A percentile compares a stretch with the other conserved stretches of the same genome.
Conservation (phyloP, 768 basidiomycete genomes). For the Kondoa subrosea region DNA sequence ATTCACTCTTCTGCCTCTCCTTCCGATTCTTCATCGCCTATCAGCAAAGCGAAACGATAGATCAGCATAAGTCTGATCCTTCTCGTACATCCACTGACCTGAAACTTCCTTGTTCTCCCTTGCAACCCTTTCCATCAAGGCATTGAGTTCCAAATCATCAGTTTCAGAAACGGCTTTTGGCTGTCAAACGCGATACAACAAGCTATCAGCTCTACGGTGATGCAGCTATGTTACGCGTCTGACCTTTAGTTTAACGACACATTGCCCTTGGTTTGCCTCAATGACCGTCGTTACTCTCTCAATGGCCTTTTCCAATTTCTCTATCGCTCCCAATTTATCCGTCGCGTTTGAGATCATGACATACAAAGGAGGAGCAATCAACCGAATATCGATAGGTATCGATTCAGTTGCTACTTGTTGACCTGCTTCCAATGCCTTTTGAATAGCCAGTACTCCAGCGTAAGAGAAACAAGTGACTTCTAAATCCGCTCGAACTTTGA, state of each 20-base stretch:
- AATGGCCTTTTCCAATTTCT: conserved; percentile 81
- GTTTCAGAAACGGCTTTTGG: conserved; percentile 96
- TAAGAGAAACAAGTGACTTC: conserved; percentile 93
- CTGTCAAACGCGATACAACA: conserved; percentile 34
- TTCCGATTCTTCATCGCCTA: conserved; percentile 28
- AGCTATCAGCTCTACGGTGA: background rate
- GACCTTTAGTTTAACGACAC: conserved; percentile 95
- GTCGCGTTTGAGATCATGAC: conserved; percentile 91
- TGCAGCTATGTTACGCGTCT: background rate
- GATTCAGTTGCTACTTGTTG: conserved; percentile 68
- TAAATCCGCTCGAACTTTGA: conserved; percentile 95
- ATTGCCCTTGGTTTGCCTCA: conserved; percentile 61
- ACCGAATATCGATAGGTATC: conserved; percentile 89
- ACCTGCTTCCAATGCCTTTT: conserved; percentile 71
- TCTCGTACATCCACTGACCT: conserved; percentile 37
- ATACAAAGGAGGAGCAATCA: conserved; percentile 90
- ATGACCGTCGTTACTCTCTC: conserved; percentile 75
- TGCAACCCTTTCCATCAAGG: conserved; percentile 87
- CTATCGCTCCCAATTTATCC: conserved; percentile 87
- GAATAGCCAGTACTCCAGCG: conserved; percentile 90
- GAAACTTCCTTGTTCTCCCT: conserved; percentile 91
- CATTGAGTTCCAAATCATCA: conserved; percentile 90
- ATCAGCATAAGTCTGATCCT: background rate
- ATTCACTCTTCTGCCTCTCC: conserved; percentile 13
- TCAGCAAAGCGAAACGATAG: background rate